Percentiles rank a stretch among this genome's conserved stretches.
Conservation (phyloP, 345 rosid genomes). For the Lepidium africanum region DNA sequence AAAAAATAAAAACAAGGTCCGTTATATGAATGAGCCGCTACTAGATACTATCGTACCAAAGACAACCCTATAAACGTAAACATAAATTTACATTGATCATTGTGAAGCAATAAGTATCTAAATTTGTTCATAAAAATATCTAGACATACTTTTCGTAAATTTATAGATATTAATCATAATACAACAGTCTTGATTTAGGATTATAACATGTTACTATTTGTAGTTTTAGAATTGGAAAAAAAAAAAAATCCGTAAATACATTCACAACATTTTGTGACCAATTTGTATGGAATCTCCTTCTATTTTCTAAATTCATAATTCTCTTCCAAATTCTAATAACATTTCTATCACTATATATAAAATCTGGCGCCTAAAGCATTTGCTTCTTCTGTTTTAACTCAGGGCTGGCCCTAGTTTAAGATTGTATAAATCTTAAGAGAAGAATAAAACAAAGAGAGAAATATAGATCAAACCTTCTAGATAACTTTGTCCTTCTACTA, state of each 20-base stretch:
- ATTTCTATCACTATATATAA: too few species aligned
- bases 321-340: background rate
- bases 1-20: too few species aligned
- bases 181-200: background rate
- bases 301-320: background rate
- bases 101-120: too few species aligned
- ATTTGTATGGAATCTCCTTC: background rate
- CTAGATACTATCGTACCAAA: slow-evolving; percentile 90
- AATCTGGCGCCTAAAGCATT: too few species aligned
- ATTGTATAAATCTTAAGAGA: too few species aligned
- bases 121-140: background rate
- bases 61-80: slow-evolving; percentile 52
- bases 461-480: too few species aligned
- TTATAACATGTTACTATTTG: background rate
- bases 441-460: too few species aligned
- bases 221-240: background rate
- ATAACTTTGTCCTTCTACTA: too few species aligned
- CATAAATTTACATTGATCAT: background rate
- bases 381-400: too few species aligned
- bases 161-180: too few species aligned
- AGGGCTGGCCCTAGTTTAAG: too few species aligned
- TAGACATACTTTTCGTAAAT: background rate
- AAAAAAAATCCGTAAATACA: background rate
- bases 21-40: too few species aligned
- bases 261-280: background rate